Evolutionary conservation across 2,329 filamentous ascomycete species (phyloP).

Genomic region (Alternaria arbusti): DNA sequence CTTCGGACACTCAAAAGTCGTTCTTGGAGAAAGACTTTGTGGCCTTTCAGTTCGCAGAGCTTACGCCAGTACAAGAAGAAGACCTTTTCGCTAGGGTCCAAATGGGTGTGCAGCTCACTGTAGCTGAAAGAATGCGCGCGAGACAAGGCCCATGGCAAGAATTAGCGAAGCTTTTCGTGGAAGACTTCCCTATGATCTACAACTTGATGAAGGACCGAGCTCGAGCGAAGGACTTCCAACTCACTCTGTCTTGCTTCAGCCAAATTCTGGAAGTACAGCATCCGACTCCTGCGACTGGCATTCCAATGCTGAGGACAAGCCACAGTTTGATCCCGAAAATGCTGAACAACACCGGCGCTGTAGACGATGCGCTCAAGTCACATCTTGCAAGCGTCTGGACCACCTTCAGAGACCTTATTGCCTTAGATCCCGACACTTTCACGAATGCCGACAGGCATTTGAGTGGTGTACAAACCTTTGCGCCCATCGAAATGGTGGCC

Average conservation of each 20-base stretch:
- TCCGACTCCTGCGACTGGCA: conserved; percentile 28
- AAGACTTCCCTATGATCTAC: conserved; percentile 51
- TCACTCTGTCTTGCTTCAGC: conserved; percentile 44
- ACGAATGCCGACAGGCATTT: conserved; percentile 35
- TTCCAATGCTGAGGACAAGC: conserved; percentile 33
- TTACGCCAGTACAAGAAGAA: conserved; percentile 53
- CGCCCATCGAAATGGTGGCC: conserved; percentile 47
- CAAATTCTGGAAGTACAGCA: conserved; percentile 47
- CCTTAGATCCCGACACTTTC: conserved; percentile 36
- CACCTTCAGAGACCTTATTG: conserved; percentile 35
- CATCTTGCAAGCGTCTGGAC: conserved; percentile 45
- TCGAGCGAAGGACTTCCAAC: conserved; percentile 43
- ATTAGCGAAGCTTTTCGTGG: conserved; percentile 52
- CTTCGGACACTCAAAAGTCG: conserved; percentile 42
- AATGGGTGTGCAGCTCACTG: conserved; percentile 53
- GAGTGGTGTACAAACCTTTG: conserved; percentile 39
- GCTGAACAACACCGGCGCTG: conserved; percentile 30
- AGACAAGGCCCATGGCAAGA: conserved; percentile 55
- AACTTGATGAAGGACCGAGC: conserved; percentile 35
- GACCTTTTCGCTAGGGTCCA: conserved; percentile 58
- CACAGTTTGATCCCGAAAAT: conserved; percentile 29
- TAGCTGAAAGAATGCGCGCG: conserved; percentile 56
- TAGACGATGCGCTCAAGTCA: conserved; percentile 39
- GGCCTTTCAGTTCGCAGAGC: conserved; percentile 52
- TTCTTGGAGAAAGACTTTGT: conserved; percentile 52